phyloP scores from a whole-genome alignment of 768 basidiomycete species.

The Gloeopeniophorella convolvens region DNA sequence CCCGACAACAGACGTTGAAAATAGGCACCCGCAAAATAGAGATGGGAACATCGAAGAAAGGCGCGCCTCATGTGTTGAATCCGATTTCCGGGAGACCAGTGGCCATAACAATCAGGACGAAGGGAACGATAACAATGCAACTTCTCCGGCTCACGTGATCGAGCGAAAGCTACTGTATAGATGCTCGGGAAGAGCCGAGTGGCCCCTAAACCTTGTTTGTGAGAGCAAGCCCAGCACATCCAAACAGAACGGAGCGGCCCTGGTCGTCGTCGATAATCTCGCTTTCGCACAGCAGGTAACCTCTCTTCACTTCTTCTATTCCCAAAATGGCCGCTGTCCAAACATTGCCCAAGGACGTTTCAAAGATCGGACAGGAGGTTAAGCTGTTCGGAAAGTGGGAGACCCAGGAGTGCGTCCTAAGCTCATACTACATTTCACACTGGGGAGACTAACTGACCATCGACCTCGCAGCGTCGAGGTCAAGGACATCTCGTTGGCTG shows the following conservation, averaged over 20 bases:
- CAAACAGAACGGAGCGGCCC: not conserved
- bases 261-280: not conserved
- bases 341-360: conserved; percentile 78
- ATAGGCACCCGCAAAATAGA: too few species aligned
- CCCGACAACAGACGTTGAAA: too few species aligned
- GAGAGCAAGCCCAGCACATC: not conserved
- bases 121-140: not conserved
- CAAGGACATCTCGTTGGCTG: conserved; percentile 97
- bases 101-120: not conserved
- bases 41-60: too few species aligned
- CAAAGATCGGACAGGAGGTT: conserved; percentile 76
- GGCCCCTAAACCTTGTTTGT: conserved; percentile 9
- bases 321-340: conserved; percentile 57
- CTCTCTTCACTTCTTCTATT: not conserved
- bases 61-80: too few species aligned
- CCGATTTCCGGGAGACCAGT: too few species aligned
- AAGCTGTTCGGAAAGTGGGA: conserved; percentile 99
- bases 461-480: conserved; percentile 73
- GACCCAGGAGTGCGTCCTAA: conserved; percentile 77
- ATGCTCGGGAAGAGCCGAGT: conserved; percentile 7
- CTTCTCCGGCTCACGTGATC: not conserved
- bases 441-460: not conserved
- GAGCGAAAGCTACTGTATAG: conserved; percentile 5
- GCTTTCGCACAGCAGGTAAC: not conserved
- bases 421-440: not conserved